phyloP scores from a whole-genome alignment of 1,284 basidiomycete genomes.

The Macrocystidia cucumis region DNA sequence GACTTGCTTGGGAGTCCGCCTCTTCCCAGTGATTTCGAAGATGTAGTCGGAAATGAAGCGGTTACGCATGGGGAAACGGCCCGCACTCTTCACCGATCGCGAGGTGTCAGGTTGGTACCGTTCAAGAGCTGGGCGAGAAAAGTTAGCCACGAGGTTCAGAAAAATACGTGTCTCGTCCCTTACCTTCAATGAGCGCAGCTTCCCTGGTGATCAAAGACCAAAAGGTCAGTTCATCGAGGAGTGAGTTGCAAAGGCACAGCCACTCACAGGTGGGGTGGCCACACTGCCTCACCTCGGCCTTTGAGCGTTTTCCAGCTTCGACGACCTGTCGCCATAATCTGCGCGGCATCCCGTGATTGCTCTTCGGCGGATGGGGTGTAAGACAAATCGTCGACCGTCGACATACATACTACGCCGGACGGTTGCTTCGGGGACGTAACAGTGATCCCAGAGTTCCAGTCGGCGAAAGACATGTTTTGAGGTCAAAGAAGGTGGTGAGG shows the following conservation, averaged over 20 bases:
- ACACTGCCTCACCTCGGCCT: constrained; percentile 49
- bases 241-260: too few species aligned
- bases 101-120: constrained; percentile 38
- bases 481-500: neutral
- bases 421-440: constrained; percentile 13
- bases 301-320: constrained; percentile 53
- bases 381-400: constrained; percentile 30
- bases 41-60: constrained; percentile 54
- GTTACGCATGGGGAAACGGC: constrained; percentile 48
- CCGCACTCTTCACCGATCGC: constrained; percentile 32
- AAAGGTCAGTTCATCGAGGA: too few species aligned
- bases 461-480: constrained; percentile 10
- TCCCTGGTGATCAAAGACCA: constrained; percentile 25
- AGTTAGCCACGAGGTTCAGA: constrained; percentile 1
- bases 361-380: constrained; percentile 28
- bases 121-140: constrained; percentile 29
- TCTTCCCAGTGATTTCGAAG: constrained; percentile 40
- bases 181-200: constrained; percentile 50
- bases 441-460: constrained; percentile 33
- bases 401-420: constrained; percentile 20
- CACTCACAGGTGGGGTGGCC: constrained; percentile 45
- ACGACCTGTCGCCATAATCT: constrained; percentile 29
- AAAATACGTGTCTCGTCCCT: constrained; percentile 4
- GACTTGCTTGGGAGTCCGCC: constrained; percentile 52
- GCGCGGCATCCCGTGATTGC: constrained; percentile 23